These are phyloP conservation scores for Gossypium davidsonii DNA, from an alignment of 441 rosid species.

Conservation along the genomic window DNA sequence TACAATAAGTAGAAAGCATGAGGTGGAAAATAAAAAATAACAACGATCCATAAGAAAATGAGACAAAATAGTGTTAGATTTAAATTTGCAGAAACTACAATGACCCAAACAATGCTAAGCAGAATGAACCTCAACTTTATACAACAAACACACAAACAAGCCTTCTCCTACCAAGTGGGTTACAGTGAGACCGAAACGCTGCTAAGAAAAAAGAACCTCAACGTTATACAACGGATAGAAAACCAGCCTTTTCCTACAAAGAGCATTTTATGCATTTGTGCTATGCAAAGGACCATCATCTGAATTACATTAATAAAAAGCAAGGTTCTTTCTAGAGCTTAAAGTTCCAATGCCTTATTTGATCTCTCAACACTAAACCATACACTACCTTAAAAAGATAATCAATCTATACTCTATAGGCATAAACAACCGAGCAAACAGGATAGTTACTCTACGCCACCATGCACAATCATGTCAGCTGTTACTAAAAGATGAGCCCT, in stretches of 20 bases:
- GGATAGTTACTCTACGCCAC: not conserved
- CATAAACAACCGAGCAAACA: not conserved
- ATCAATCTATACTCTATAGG: not conserved
- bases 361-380: not conserved
- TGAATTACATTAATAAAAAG: not conserved
- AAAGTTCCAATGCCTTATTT: not conserved
- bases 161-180: not conserved
- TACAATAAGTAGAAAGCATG: not conserved
- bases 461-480: not conserved
- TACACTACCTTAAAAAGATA: not conserved
- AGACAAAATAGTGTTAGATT: slow-evolving; percentile 1
- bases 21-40: not conserved
- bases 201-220: not conserved
- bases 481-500: not conserved
- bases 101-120: not conserved
- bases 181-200: not conserved
- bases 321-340: not conserved
- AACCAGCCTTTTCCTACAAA: not conserved
- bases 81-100: slow-evolving; percentile 1
- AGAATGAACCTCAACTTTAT: not conserved
- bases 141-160: not conserved
- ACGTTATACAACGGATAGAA: not conserved
- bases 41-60: not conserved
- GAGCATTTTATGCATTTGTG: not conserved
- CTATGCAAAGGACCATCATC: not conserved